Evolutionary conservation across 768 basidiomycete species (phyloP).

Genomic region (Lepiota brunneoincarnata): DNA sequence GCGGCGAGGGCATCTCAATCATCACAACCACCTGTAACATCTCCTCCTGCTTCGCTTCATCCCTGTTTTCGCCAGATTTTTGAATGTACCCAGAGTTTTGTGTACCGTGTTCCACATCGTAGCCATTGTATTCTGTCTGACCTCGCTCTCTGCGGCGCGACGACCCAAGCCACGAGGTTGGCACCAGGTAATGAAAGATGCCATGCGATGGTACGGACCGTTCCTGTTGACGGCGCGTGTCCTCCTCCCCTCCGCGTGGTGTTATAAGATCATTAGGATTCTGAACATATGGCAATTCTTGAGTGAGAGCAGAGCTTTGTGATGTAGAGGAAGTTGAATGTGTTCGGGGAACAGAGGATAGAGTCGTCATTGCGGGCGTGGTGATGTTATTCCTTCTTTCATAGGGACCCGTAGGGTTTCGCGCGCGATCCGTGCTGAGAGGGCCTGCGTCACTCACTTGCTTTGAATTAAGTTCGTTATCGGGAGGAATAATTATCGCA

Average conservation of each 20-base stretch:
- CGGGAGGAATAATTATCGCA: neutral
- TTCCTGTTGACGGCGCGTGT: neutral
- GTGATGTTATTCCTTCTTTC: neutral
- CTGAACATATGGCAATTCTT: slow-evolving; percentile 2
- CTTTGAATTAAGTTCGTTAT: neutral
- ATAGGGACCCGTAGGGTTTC: neutral
- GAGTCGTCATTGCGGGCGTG: neutral
- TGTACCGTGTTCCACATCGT: neutral
- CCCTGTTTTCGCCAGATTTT: neutral
- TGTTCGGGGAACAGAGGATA: neutral
- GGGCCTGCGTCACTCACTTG: neutral
- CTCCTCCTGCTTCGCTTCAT: neutral
- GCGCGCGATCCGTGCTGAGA: no score
- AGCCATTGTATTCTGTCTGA: neutral
- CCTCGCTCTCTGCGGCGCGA: neutral
- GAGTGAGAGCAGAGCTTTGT: neutral
- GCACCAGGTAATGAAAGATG: neutral
- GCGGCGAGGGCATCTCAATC: slow-evolving; percentile 43
- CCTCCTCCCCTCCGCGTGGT: neutral
- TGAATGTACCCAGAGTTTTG: neutral
- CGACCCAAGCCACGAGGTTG: slow-evolving; percentile 3
- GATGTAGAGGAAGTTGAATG: neutral
- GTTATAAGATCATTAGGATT: slow-evolving; percentile 2
- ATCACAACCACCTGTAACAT: slow-evolving; percentile 39
- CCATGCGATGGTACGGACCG: neutral